These are phyloP conservation scores for Kluyveromyces aestuarii DNA, from an alignment of 805 yeast species.

Conservation along the genomic window DNA sequence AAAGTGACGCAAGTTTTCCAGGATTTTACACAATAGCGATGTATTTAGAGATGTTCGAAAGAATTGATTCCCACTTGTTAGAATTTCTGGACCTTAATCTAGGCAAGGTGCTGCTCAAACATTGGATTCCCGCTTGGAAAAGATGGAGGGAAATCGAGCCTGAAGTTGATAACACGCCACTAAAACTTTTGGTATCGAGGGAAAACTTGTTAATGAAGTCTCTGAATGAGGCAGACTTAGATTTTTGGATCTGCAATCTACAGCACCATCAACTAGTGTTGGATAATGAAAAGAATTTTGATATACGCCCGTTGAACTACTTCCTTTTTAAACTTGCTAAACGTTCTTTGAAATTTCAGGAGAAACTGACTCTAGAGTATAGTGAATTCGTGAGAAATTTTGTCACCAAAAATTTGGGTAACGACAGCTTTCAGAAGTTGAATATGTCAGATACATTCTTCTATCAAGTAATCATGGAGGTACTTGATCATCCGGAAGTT, in stretches of 20 bases:
- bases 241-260: conserved; percentile 15
- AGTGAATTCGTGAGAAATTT: conserved; percentile 1
- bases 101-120: conserved; percentile 6
- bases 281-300: conserved; percentile 1
- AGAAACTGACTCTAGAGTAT: conserved; percentile 7
- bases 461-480: conserved; percentile 23
- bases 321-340: conserved; percentile 10
- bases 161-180: background rate
- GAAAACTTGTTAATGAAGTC: conserved; percentile 3
- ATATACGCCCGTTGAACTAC: conserved; percentile 5
- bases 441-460: conserved; percentile 7
- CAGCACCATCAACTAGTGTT: background rate
- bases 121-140: conserved; percentile 21
- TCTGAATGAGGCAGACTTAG: conserved; percentile 11
- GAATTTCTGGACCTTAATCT: conserved; percentile 8
- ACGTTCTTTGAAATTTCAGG: conserved; percentile 8
- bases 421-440: conserved; percentile 3
- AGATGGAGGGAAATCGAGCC: background rate
- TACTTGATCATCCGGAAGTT: conserved; percentile 27
- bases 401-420: background rate
- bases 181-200: background rate
- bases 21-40: conserved; percentile 17
- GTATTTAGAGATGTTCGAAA: conserved; percentile 10
- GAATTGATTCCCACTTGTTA: conserved; percentile 6
- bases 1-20: conserved; percentile 1